Percentiles rank a stretch among this genome's conserved stretches.
phyloP scores from a whole-genome alignment of 805 yeast genomes.

The Metschnikowia kunwiensis region DNA sequence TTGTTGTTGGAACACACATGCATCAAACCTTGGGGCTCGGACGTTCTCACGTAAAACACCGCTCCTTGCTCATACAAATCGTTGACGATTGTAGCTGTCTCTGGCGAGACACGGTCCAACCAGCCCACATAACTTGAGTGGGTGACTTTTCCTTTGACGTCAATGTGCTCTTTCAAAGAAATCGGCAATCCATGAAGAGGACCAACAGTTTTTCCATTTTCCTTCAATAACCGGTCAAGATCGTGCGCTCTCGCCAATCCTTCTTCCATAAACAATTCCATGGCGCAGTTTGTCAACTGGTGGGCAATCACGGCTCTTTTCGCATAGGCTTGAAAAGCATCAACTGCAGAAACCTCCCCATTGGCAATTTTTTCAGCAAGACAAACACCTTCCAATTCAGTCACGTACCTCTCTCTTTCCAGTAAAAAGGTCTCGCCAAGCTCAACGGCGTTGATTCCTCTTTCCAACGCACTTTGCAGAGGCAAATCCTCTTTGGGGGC shows the following conservation, averaged over 20 bases:
- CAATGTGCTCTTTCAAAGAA: conserved; percentile 20
- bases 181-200: conserved; percentile 20
- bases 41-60: conserved; percentile 18
- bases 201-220: conserved; percentile 15
- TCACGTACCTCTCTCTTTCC: conserved; percentile 12
- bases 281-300: conserved; percentile 21
- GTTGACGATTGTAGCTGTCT: conserved; percentile 10
- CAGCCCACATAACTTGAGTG: conserved; percentile 18
- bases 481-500: conserved; percentile 14
- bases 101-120: conserved; percentile 14
- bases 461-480: conserved; percentile 15
- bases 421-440: conserved; percentile 11
- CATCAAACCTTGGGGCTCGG: conserved; percentile 21
- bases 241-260: conserved; percentile 19
- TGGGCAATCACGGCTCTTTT: conserved; percentile 20
- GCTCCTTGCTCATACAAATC: conserved; percentile 17
- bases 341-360: conserved; percentile 15
- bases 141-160: conserved; percentile 15
- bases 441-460: conserved; percentile 16
- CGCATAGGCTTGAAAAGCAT: conserved; percentile 17
- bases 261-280: conserved; percentile 20
- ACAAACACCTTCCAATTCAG: conserved; percentile 11
- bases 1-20: conserved; percentile 19
- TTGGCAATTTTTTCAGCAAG: conserved; percentile 16
- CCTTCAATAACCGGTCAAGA: conserved; percentile 13